These are phyloP conservation scores for Pseudogymnoascus sp. DNA, from an alignment of 2,329 filamentous ascomycete species.

Conservation along the genomic window DNA sequence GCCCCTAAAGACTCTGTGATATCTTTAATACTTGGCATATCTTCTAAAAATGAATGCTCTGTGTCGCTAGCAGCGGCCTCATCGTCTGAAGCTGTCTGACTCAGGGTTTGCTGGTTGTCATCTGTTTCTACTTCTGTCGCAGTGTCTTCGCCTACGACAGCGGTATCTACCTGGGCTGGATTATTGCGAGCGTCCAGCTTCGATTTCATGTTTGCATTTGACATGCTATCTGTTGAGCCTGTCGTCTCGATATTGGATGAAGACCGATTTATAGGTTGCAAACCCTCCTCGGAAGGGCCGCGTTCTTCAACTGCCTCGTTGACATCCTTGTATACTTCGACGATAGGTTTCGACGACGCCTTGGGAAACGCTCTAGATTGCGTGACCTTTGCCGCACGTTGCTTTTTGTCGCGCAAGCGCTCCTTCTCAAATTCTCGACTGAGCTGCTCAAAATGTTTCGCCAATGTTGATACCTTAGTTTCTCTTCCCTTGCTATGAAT, in stretches of 20 bases:
- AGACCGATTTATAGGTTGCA: constrained; percentile 16
- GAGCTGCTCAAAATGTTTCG: constrained; percentile 92
- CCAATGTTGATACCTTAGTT: constrained; percentile 80
- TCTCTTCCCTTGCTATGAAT: constrained; percentile 61
- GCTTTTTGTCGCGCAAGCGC: constrained; percentile 73
- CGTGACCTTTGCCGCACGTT: constrained; percentile 67
- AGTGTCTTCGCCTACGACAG: constrained; percentile 22
- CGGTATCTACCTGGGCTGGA: constrained; percentile 19
- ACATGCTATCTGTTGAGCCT: neutral
- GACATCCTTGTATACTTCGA: constrained; percentile 91
- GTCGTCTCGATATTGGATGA: neutral
- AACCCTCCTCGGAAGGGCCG: constrained; percentile 56
- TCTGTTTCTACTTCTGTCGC: constrained; percentile 33
- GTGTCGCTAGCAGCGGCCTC: constrained; percentile 62
- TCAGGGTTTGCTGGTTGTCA: constrained; percentile 38
- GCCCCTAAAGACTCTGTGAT: constrained; percentile 49
- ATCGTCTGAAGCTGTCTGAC: constrained; percentile 57
- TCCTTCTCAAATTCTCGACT: constrained; percentile 96
- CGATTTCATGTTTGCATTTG: neutral
- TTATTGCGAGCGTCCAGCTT: neutral
- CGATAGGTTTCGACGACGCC: constrained; percentile 87
- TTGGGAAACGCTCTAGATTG: constrained; percentile 76
- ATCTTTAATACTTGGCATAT: constrained; percentile 54
- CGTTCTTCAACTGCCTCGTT: constrained; percentile 84
- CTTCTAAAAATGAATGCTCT: constrained; percentile 60